These are phyloP conservation scores for Leccinellum rugosiceps DNA, from an alignment of 768 basidiomycete genomes.

Conservation along the genomic window DNA sequence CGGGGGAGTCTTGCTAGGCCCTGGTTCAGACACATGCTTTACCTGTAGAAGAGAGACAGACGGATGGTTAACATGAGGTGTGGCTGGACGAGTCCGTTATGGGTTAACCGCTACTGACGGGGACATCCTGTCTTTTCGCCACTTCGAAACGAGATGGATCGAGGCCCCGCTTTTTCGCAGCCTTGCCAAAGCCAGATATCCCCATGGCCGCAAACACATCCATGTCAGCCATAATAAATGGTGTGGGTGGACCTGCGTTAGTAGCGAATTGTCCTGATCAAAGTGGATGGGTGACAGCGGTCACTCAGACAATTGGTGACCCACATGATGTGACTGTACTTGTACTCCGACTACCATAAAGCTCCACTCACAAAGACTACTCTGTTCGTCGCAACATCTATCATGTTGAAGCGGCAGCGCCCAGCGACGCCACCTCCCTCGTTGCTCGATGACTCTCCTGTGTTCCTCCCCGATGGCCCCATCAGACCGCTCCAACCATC, in stretches of 20 bases:
- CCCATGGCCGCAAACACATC: conserved; percentile 83
- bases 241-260: conserved; percentile 2
- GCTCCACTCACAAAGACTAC: neutral
- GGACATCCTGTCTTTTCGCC: conserved; percentile 53
- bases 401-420: conserved; percentile 57
- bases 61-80: conserved; percentile 24
- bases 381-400: conserved; percentile 1
- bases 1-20: conserved; percentile 9
- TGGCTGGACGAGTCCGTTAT: conserved; percentile 2
- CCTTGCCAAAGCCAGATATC: conserved; percentile 80
- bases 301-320: conserved; percentile 1
- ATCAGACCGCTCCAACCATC: conserved; percentile 11
- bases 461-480: conserved; percentile 12
- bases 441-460: conserved; percentile 26
- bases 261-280: neutral
- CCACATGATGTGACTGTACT: neutral
- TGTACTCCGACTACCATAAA: neutral
- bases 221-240: conserved; percentile 47
- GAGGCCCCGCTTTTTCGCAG: conserved; percentile 58
- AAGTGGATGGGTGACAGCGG: conserved; percentile 16
- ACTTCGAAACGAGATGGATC: conserved; percentile 80
- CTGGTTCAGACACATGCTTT: conserved; percentile 14
- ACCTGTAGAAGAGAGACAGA: conserved; percentile 10
- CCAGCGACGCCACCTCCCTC: conserved; percentile 42
- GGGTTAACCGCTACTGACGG: conserved; percentile 23